Percentiles rank a stretch among this genome's conserved stretches.
These are phyloP conservation scores for Geoglossum glabrum DNA, from an alignment of 495 filamentous ascomycete genomes.

Conservation along the genomic window DNA sequence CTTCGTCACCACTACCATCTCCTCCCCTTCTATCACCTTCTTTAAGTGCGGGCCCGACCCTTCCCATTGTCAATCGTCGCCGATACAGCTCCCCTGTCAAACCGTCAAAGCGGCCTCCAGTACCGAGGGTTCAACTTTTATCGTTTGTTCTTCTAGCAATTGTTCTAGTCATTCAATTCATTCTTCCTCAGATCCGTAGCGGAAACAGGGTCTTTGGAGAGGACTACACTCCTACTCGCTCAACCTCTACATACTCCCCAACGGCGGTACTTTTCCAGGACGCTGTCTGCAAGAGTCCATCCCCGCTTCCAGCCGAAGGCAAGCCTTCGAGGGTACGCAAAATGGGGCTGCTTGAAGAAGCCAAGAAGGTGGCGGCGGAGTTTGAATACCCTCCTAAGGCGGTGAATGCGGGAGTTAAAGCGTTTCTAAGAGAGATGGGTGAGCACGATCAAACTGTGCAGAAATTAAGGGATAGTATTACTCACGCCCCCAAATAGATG, in stretches of 20 bases:
- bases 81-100: background rate
- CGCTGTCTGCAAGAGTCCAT: background rate
- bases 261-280: background rate
- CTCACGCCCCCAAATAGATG: conserved; percentile 25
- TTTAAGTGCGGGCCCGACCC: background rate
- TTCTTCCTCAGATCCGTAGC: background rate
- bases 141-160: background rate
- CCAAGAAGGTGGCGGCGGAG: conserved; percentile 56
- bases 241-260: background rate
- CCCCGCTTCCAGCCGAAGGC: background rate
- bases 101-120: background rate
- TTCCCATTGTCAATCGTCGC: background rate
- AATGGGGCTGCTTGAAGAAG: conserved; percentile 47
- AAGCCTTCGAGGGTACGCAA: conserved; percentile 6
- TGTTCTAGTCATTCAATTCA: background rate
- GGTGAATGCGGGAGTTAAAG: conserved; percentile 56
- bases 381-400: conserved; percentile 72
- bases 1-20: background rate
- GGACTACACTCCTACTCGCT: background rate
- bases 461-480: background rate
- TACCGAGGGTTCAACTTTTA: background rate
- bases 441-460: conserved; percentile 11
- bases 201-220: background rate
- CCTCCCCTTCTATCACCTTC: background rate
- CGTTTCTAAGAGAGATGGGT: conserved; percentile 76